Conservation (phyloP, 306 rosid genomes). For the Quercus mongolica region DNA sequence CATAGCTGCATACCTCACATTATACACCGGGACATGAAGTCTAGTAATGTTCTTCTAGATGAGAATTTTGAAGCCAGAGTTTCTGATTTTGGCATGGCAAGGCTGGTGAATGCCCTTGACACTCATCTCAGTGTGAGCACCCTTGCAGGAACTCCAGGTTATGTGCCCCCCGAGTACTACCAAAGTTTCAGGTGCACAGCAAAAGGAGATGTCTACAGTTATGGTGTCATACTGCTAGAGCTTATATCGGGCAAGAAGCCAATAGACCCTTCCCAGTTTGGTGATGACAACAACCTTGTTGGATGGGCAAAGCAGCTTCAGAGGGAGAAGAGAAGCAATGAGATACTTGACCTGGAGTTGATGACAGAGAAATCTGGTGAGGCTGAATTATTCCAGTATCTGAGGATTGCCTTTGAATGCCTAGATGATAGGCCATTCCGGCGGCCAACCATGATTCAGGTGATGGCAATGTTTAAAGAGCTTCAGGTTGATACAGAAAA, state of each 20-base stretch:
- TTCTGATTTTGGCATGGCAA: constrained; percentile 88
- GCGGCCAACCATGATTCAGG: constrained; percentile 79
- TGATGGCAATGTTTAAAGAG: constrained; percentile 80
- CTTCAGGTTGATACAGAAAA: constrained; percentile 62
- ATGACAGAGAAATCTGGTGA: constrained; percentile 37
- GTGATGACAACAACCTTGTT: constrained; percentile 78
- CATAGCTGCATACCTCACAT: constrained; percentile 83
- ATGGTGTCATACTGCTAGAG: constrained; percentile 71
- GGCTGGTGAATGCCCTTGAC: constrained; percentile 72
- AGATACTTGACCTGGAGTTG: constrained; percentile 58
- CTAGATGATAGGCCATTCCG: constrained; percentile 64
- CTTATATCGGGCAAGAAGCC: constrained; percentile 77
- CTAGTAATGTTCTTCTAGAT: constrained; percentile 82
- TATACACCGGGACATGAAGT: constrained; percentile 83
- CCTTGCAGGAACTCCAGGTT: constrained; percentile 82
- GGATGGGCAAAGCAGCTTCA: constrained; percentile 82
- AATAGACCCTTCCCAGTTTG: constrained; percentile 51
- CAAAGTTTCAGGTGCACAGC: constrained; percentile 82
- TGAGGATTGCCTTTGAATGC: constrained; percentile 70
- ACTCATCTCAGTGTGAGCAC: constrained; percentile 86
- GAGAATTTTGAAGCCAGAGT: constrained; percentile 78
- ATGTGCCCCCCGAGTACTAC: constrained; percentile 85
- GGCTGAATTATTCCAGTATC: constrained; percentile 43
- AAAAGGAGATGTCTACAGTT: constrained; percentile 80
- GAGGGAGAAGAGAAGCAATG: constrained; percentile 45